Base-by-base conservation (phyloP, 805 yeast species). In the Starmerella riodocensis region DNA sequence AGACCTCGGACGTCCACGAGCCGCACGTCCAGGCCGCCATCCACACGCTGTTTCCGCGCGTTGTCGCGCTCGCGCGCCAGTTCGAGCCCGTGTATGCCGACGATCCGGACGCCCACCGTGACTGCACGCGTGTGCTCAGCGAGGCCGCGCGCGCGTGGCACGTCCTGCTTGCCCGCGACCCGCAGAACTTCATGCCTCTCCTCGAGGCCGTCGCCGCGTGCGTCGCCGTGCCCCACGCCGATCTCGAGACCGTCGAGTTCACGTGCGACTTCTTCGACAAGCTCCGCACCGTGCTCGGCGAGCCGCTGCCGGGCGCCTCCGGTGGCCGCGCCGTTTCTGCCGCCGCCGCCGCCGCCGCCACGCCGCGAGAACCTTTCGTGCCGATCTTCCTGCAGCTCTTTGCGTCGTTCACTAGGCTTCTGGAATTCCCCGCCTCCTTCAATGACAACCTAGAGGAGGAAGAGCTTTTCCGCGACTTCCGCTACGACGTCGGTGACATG, bases 401-500 rank as follows among this genome's bases (percentile, higher is more conserved):
- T 27, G 67, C 64, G 36, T 65, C 78, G 28, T 73, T 84, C 53
- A 69, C 79, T 35, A 60, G 61, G 32, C 93, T 80, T 54, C 65
- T 91, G 46, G 71, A 74, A 42, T 86, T 86, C 57, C 97, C 95
- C 16, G 69, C 65, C 36, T 55, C 75, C 16, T 88, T 88, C 24
- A 28, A 30, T 52, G 67, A 70, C 32, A 84, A 81, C 53, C 68
- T 65, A 48, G 95, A 84, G 55, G 79, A 73, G 40, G 94, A 85
- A 55, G 98, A 93, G 55, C 82, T 84, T 58, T 91, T 91, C 58
- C 76, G 82, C 53, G 93, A 84, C 43, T 91, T 88, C 61, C 70
- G 99, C 53, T 91, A 91, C 60, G 94, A 84, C 41, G 82, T 91
- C 81, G 97, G 97, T 28, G 97, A 91, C 57, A 94, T 88, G n/a